Conservation (phyloP, 768 basidiomycete genomes). For the Macrolepiota fuliginosa region DNA sequence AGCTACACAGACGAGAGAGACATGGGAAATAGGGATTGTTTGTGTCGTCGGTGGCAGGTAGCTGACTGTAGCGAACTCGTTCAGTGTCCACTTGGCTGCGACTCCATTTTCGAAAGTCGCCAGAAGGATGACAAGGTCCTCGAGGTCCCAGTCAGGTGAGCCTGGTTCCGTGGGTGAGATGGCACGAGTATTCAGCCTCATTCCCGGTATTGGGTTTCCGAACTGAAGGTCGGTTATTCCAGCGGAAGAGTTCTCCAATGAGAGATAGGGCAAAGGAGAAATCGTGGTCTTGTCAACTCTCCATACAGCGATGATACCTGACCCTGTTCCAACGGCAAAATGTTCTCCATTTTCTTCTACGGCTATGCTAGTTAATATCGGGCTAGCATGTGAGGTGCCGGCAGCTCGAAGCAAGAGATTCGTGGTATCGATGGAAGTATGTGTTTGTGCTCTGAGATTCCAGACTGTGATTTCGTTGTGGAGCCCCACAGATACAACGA, state of each 20-base stretch:
- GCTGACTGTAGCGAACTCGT: slow-evolving; percentile 26
- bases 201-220: slow-evolving; percentile 13
- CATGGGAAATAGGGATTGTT: slow-evolving; percentile 41
- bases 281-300: slow-evolving; percentile 40
- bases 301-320: slow-evolving; percentile 67
- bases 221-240: slow-evolving; percentile 58
- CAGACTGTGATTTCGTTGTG: slow-evolving; percentile 78
- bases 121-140: slow-evolving; percentile 32
- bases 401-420: slow-evolving; percentile 49
- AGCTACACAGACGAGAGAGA: slow-evolving; percentile 46
- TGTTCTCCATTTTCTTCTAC: slow-evolving; percentile 59
- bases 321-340: slow-evolving; percentile 71
- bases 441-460: slow-evolving; percentile 42
- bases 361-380: slow-evolving; percentile 58
- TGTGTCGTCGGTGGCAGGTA: slow-evolving; percentile 45
- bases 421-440: slow-evolving; percentile 48
- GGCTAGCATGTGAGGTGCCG: slow-evolving; percentile 44
- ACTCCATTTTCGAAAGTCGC: slow-evolving; percentile 60
- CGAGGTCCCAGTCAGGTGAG: slow-evolving; percentile 23
- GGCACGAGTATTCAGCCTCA: slow-evolving; percentile 14
- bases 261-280: slow-evolving; percentile 38
- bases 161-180: slow-evolving; percentile 29
- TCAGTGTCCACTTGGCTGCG: slow-evolving; percentile 53
- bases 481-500: slow-evolving; percentile 69
- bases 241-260: slow-evolving; percentile 39